A percentile compares a stretch with the other conserved stretches of the same genome.
Conservation (phyloP, 208 protist genomes). For the Angomonas ambiguus region DNA sequence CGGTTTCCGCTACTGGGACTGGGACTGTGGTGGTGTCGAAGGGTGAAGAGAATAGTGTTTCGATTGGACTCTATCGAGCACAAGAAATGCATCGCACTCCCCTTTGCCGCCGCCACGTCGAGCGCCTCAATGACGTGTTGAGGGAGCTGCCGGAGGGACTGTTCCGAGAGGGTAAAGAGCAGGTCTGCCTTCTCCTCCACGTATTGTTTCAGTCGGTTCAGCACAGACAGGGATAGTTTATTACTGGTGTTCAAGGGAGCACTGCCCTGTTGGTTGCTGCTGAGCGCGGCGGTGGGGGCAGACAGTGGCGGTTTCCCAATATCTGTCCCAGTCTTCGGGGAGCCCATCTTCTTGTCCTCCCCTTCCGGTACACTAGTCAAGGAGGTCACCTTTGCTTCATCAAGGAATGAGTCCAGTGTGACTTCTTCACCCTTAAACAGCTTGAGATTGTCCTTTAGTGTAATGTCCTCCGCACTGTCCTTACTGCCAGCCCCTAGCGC, state of each 20-base stretch:
- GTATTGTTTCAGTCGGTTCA: neutral
- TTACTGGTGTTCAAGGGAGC: neutral
- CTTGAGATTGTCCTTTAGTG: neutral
- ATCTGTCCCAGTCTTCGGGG: too few species aligned
- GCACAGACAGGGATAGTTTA: neutral
- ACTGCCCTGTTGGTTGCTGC: neutral
- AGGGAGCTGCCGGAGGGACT: neutral
- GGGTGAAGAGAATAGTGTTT: neutral
- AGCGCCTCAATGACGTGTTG: neutral
- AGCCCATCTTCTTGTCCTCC: too few species aligned
- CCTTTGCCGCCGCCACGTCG: neutral
- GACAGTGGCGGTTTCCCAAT: neutral
- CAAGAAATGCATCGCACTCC: neutral
- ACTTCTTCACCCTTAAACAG: neutral
- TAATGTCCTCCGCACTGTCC: too few species aligned
- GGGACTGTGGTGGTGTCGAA: conserved; percentile 1
- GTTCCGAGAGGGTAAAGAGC: neutral
- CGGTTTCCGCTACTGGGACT: neutral
- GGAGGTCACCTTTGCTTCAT: neutral
- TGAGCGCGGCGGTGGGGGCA: neutral
- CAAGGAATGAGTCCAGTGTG: neutral
- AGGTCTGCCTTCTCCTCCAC: neutral
- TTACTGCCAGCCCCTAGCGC: too few species aligned
- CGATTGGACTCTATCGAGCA: neutral
- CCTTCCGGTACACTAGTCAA: too few species aligned